Evolutionary conservation across 179 eudicot genomes (phyloP).

Genomic region (Beta lomatogona): DNA sequence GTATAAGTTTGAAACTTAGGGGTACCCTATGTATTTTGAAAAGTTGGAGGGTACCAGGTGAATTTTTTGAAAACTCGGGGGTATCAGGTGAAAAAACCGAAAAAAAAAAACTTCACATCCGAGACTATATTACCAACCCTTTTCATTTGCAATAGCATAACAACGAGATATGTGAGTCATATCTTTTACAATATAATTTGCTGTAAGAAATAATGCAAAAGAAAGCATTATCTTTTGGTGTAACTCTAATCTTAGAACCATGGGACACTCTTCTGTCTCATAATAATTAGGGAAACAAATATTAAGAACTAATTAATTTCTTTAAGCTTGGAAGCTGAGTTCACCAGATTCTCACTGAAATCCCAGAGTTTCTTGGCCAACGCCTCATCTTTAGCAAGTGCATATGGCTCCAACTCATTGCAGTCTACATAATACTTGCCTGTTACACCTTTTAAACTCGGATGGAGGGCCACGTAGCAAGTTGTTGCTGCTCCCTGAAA

Average conservation of each 20-base stretch:
- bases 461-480: conserved; percentile 76
- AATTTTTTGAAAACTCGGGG: no score
- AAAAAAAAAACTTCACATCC: no score
- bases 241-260: background rate
- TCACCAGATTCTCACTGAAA: conserved; percentile 60
- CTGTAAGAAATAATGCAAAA: background rate
- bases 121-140: background rate
- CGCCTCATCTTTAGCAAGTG: conserved; percentile 50
- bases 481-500: conserved; percentile 86
- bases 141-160: background rate
- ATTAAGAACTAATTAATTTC: background rate
- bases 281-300: background rate
- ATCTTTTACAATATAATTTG: background rate
- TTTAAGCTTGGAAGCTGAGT: conserved; percentile 30
- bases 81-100: no score
- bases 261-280: background rate
- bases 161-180: background rate
- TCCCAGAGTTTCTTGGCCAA: conserved; percentile 77
- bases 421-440: conserved; percentile 76
- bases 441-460: conserved; percentile 51
- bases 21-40: no score
- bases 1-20: no score
- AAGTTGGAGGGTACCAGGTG: no score
- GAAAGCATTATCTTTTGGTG: background rate
- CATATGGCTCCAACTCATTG: conserved; percentile 54